Conservation (phyloP, 768 basidiomycete genomes). For the Naganishia antarctica region DNA sequence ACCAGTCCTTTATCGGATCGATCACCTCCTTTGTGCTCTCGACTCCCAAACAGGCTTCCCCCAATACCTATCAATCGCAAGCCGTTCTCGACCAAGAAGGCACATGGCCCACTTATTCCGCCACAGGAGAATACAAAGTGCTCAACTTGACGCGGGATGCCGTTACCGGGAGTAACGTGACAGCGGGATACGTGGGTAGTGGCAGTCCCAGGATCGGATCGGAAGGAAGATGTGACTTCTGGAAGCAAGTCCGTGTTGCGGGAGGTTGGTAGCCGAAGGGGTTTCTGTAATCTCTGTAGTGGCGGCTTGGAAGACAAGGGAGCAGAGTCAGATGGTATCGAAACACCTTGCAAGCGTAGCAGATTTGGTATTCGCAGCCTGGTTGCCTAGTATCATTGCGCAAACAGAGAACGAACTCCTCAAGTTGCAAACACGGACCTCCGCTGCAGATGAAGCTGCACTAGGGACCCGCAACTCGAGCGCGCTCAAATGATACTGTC, state of each 20-base stretch:
- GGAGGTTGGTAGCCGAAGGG: slow-evolving; percentile 17
- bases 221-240: slow-evolving; percentile 17
- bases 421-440: too few species aligned
- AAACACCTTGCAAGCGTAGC: too few species aligned
- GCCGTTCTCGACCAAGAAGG: slow-evolving; percentile 9
- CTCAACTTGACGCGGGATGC: slow-evolving; percentile 21
- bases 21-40: slow-evolving; percentile 19
- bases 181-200: slow-evolving; percentile 13
- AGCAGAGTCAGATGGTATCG: too few species aligned
- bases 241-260: slow-evolving; percentile 9
- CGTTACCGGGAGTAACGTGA: slow-evolving; percentile 13
- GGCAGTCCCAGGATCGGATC: slow-evolving; percentile 8
- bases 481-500: neutral
- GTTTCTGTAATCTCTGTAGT: too few species aligned
- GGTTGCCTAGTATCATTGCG: too few species aligned
- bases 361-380: too few species aligned
- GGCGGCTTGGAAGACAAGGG: too few species aligned
- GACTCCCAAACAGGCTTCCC: neutral
- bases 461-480: too few species aligned
- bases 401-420: too few species aligned
- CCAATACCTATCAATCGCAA: slow-evolving; percentile 9
- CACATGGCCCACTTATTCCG: slow-evolving; percentile 13
- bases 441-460: too few species aligned
- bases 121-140: slow-evolving; percentile 18
- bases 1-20: slow-evolving; percentile 19